These are phyloP conservation scores for Phytophthora europaea DNA, from an alignment of 352 stramenopile species.

Conservation along the genomic window DNA sequence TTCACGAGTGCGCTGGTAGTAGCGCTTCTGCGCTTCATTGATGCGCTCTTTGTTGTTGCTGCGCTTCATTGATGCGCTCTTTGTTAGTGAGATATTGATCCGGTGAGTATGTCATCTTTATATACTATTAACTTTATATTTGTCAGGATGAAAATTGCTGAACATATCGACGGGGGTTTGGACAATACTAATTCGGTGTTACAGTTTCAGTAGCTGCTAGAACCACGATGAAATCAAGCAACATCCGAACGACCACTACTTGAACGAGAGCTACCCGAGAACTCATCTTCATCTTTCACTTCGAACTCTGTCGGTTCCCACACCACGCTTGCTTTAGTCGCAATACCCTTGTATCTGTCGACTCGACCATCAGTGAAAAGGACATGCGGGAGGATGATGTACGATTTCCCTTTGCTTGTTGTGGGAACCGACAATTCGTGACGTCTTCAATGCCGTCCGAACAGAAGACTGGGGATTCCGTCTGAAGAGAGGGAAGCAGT, in stretches of 20 bases:
- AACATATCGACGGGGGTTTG: too few species aligned
- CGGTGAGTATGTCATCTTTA: constrained; percentile 5
- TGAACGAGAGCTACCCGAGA: background rate
- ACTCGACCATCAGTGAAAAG: background rate
- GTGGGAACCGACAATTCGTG: too few species aligned
- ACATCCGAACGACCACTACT: background rate
- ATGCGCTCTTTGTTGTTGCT: too few species aligned
- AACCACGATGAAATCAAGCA: background rate
- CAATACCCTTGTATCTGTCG: background rate
- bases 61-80: background rate
- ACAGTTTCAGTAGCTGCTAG: background rate
- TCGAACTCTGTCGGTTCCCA: background rate
- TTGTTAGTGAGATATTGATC: constrained; percentile 8
- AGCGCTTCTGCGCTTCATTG: constrained; percentile 13
- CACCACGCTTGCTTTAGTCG: background rate
- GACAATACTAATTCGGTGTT: too few species aligned
- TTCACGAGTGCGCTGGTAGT: constrained; percentile 9
- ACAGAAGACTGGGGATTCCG: too few species aligned
- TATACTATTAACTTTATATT: constrained; percentile 12
- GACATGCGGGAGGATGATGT: background rate
- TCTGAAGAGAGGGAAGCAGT: too few species aligned
- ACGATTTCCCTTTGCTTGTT: too few species aligned
- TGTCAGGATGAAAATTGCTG: too few species aligned
- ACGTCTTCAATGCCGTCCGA: too few species aligned
- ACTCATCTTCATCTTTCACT: too few species aligned